These are phyloP conservation scores for Apiospora saccharicola DNA, from an alignment of 2,329 filamentous ascomycete species.

Conservation along the genomic window DNA sequence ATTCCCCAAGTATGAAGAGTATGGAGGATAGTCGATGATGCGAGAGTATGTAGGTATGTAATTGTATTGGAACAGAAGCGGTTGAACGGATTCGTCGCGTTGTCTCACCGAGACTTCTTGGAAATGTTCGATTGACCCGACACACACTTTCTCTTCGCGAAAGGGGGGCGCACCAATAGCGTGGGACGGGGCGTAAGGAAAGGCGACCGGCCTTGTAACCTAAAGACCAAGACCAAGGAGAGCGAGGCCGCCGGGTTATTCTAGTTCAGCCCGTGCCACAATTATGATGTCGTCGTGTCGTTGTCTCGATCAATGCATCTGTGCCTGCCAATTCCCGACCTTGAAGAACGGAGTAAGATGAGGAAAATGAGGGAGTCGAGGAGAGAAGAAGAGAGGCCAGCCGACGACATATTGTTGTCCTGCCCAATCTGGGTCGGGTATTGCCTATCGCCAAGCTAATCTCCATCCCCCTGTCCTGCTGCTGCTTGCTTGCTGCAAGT, in stretches of 20 bases:
- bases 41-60: neutral
- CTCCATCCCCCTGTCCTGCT: conserved; percentile 10
- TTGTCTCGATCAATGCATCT: conserved; percentile 7
- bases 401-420: neutral
- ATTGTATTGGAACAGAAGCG: neutral
- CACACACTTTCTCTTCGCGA: conserved; percentile 7
- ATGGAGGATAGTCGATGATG: neutral
- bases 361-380: neutral
- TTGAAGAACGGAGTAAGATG: no score
- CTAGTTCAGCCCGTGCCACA: neutral
- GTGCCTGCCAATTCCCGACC: neutral
- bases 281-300: conserved; percentile 11
- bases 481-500: neutral
- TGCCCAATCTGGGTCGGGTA: conserved; percentile 13
- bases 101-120: conserved; percentile 17
- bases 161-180: conserved; percentile 14
- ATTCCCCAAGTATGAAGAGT: neutral
- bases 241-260: neutral
- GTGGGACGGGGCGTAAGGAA: conserved; percentile 2
- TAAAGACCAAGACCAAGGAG: no score
- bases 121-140: conserved; percentile 19
- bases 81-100: conserved; percentile 12
- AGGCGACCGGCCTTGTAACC: neutral
- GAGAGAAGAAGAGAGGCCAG: neutral
- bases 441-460: conserved; percentile 12